Evolutionary conservation across 139 green algal genomes (phyloP), one percentile per base, ranked within the genome.

Genomic region (Asterochloris erici): DNA sequence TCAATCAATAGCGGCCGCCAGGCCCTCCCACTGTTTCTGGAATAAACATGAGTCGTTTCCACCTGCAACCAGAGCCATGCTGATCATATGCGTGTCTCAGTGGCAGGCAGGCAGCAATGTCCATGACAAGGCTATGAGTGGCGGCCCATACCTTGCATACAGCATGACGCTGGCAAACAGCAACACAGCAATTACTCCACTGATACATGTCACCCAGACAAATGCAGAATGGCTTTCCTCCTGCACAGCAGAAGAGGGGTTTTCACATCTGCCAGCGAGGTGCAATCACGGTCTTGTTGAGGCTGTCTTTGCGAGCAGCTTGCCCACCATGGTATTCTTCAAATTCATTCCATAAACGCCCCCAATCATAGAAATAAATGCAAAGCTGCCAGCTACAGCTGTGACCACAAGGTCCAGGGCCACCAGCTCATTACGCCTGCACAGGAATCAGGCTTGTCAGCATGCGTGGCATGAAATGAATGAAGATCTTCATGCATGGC

Each of bases 351-450:
- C 81, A 74, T 79, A 84, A 9, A 84, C 61, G 12, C 80, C 80
- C 27, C 78, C 85, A 19, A 88, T 76, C 85, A 88, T 86, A 27
- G 81, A 70, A 15, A 88, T 73, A 66, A 81, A 88, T 64, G 82
- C 82, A 82, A 88, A 86, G 73, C 71, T 73, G 54, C 73, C 74
- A 11, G 66, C 74, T 0, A 87, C 84, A n/a, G 79, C 76, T 47
- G 83, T 83, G 13, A 91, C 78, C 23, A 91, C 61, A 21, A 91
- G 83, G 62, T 91, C 88, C 13, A 88, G 73, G 23, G 83, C 88
- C 10, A 91, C 86, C 66, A 91, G 74, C 74, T 91, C 86, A 81
- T 91, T 91, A 16, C 85, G 81, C 81, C 81, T 84, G 81, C 62
- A 84, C 16, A 68, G 0, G 38, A 9, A 71, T 4, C 66, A 10